Evolutionary conservation across 352 stramenopile species (phyloP), one percentile per base, ranked within the genome.

Genomic region (Pythium folliculosum): DNA sequence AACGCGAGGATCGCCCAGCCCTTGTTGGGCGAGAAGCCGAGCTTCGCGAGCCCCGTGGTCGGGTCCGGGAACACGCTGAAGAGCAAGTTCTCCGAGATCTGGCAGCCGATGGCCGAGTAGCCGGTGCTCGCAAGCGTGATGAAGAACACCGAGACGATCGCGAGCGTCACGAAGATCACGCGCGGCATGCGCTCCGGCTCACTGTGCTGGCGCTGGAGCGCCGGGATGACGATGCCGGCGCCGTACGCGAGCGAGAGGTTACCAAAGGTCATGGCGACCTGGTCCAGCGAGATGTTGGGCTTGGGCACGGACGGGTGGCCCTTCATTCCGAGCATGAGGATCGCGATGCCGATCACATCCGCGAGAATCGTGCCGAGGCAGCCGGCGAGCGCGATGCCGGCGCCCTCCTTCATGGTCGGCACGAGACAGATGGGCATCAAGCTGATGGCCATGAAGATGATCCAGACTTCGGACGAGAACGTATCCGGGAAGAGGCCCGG

Each of bases 231-330:
- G 32, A 81, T 77, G 23, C 63, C 71, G 19, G 74, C 74, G 21
- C 60, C 71, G 49, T 80, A 80, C 7, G 73, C 70, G 16, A 80
- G 65, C 19, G 71, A 72, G 10, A 81, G 57, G 57, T 77, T 81
- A 16, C 74, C 74, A 52, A 79, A 79, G 1, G 69, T 72, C 27
- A 70, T 75, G 25, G 65, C 35, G 16, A 77, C 43, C 51, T 75
- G 69, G 40, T 76, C 50, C 21, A 79, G 60, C 43, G 69, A 62
- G 12, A 76, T 52, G 27, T 69, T 14, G 21, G 72, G 72, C 40
- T 52, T 25, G 9, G 45, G 58, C 3, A 64, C 44, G 6, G 67
- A 65, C 17, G 57, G 35, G 17, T 63, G 52, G 51, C 58, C 30
- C 10, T 76, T 3, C 67, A 78, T 75, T 19, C 57, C 69, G 57